Base-by-base conservation (phyloP, 2,329 filamentous ascomycete genomes). In the Ramularia endophylla region DNA sequence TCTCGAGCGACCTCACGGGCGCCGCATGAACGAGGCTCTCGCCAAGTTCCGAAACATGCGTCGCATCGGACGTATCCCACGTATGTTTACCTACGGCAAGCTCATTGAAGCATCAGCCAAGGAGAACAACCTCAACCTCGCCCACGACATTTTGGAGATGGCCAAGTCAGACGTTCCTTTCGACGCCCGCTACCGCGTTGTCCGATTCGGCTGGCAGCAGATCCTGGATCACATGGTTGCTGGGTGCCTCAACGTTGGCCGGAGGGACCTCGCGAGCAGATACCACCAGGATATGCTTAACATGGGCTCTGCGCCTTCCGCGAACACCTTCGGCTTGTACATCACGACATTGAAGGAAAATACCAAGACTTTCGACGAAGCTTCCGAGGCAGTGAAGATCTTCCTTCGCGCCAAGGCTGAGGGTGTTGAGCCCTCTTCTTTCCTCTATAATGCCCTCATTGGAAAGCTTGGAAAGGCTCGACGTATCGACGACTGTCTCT, bases 311-410 rank as follows among this genome's bases (percentile, higher is more conserved):
- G 83, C 89, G 8, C 92, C 92, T 12, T 94, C 90, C 2, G 92
- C 92, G 31, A 98, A 98, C 72, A 98, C 92, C 0, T 98, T 94
- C 55, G 92, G 92, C 45, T 78, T 98, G 13, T 98, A 97, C 74
- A 98, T 98, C 67, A 97, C 94, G n/a, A 97, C 90, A 2, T 74
- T 98, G 47, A 95, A 97, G 71, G 90, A 95, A 61, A 94, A 87
- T 1, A 87, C 87, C 52, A 95, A 94, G 77, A 97, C 89, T 0
- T 97, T 95, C 52, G 92, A 98, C 58, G 92, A 98, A 65, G 92
- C 92, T 8, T 88, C 88, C 7, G 92, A 97, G 65, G 92, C 92
- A 41, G 84, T 97, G 60, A 94, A 94, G 69, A 95, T 98, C 65
- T 98, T 98, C 73, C 83, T 92, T 58, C 86, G 88, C 43, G 89